Conservation (phyloP, 208 protist species). For the Porcisia hertigi region DNA sequence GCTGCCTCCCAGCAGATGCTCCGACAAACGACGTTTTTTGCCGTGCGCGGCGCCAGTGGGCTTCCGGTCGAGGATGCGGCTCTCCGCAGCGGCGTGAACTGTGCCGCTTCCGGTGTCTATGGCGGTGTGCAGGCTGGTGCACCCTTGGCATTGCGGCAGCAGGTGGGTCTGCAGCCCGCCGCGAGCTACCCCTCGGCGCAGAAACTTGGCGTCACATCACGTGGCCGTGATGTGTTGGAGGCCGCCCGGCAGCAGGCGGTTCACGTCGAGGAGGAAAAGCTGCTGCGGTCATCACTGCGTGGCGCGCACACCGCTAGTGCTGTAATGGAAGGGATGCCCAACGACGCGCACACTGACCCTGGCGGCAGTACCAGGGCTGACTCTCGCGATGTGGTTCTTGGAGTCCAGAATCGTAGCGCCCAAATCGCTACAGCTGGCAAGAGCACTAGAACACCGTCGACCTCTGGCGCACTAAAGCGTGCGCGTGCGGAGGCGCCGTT, state of each 20-base stretch:
- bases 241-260: conserved; percentile 50
- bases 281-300: conserved; percentile 36
- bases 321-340: conserved; percentile 7
- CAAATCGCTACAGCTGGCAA: not conserved
- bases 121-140: conserved; percentile 45
- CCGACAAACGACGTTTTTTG: conserved; percentile 48
- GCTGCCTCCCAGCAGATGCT: conserved; percentile 34
- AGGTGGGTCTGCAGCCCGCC: conserved; percentile 17
- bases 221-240: conserved; percentile 57
- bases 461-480: conserved; percentile 7
- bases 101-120: conserved; percentile 42
- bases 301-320: not conserved
- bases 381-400: not conserved
- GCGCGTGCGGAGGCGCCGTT: not conserved
- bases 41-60: conserved; percentile 56
- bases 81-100: conserved; percentile 13
- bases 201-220: conserved; percentile 47
- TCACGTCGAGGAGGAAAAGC: conserved; percentile 30
- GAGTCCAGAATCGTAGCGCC: not conserved
- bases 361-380: not conserved
- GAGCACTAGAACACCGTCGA: not conserved
- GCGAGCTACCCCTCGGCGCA: conserved; percentile 35
- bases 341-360: not conserved
- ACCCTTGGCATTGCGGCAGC: conserved; percentile 38
- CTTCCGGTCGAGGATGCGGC: conserved; percentile 47